A percentile compares a stretch with the other conserved stretches of the same genome.
Conservation (phyloP, 352 stramenopile species). For the Thraustochytrium striatum region DNA sequence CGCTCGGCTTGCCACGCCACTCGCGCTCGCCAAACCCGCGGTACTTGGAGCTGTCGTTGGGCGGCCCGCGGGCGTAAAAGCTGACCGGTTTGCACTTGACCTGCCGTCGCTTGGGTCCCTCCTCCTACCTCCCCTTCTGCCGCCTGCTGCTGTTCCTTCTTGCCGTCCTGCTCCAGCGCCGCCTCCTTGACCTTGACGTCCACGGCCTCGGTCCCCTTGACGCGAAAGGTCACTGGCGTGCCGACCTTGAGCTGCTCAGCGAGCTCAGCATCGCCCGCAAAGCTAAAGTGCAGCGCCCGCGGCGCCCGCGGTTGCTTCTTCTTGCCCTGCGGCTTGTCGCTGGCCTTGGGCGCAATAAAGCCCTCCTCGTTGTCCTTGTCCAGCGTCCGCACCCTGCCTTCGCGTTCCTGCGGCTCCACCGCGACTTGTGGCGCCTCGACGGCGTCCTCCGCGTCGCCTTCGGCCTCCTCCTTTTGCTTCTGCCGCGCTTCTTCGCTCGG, state of each 20-base stretch:
- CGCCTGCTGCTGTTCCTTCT: background rate
- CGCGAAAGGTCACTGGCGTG: background rate
- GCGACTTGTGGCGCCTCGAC: background rate
- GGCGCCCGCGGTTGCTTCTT: no score
- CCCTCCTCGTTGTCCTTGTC: constrained; percentile 10
- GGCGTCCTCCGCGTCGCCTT: background rate
- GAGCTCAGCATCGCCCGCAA: constrained; percentile 17
- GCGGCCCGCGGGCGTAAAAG: constrained; percentile 5
- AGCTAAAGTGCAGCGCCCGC: constrained; percentile 12
- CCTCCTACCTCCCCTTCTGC: background rate
- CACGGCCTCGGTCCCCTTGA: background rate
- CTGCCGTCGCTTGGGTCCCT: background rate
- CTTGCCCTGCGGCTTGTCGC: constrained; percentile 21
- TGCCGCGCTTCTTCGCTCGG: background rate
- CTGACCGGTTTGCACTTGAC: background rate
- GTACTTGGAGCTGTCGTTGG: constrained; percentile 27
- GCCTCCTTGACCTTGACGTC: background rate
- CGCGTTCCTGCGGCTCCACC: background rate
- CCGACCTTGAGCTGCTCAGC: background rate
- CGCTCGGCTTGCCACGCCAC: constrained; percentile 10
- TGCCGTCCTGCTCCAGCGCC: background rate
- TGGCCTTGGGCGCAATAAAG: constrained; percentile 20
- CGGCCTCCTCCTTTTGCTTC: background rate
- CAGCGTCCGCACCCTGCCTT: constrained; percentile 28
- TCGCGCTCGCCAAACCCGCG: constrained; percentile 3